Base-by-base conservation (phyloP, 2,329 filamentous ascomycete genomes). In the Penicillium rolfsii region DNA sequence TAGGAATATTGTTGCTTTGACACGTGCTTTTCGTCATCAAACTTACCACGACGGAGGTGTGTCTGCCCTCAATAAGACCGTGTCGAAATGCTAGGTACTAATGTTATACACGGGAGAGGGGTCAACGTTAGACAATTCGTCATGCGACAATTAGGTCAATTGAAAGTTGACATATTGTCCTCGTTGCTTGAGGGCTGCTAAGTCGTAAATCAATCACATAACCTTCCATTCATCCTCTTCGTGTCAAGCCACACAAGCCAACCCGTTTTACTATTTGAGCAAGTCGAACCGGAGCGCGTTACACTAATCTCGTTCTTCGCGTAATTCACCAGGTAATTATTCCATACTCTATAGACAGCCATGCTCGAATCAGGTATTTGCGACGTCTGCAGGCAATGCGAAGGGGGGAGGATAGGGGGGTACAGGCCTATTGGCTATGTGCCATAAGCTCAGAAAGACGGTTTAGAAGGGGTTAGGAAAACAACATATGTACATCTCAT, bases 401-500 rank as follows among this genome's bases (percentile, higher is more conserved):
- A 63, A 43, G 50, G 61, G 58, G 58, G 46, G 36, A 33, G 12
- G 46, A 38, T 52, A 49, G 16, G 45, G 28, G 28, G 48, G 30
- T 49, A 62, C 38, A 60, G 54, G 56, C 28, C 57, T 35, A 57
- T 53, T 53, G 61, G 35, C 41, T 30, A 36, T 55, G 46, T 57
- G 46, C 58, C 67, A 67, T 62, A 43, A 50, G 36, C 50, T 40
- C 50, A n/a, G 26, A 40, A 52, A 57, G 52, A 60, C 48, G 57
- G 53, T 55, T 60, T 36, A 58, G 50, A 56, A 54, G 52, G 59
- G 63, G 63, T 43, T 14, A 14, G 46, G 33, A 40, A 50, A 60
- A 64, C 59, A 64, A 67, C 63, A 61, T 73, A 73, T 74, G 69
- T 74, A 74, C 73, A 74, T 64, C 69, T 73, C 72, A 70, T 70